Evolutionary conservation across 306 rosid genomes (phyloP).

Genomic region (Vigna trinervia): DNA sequence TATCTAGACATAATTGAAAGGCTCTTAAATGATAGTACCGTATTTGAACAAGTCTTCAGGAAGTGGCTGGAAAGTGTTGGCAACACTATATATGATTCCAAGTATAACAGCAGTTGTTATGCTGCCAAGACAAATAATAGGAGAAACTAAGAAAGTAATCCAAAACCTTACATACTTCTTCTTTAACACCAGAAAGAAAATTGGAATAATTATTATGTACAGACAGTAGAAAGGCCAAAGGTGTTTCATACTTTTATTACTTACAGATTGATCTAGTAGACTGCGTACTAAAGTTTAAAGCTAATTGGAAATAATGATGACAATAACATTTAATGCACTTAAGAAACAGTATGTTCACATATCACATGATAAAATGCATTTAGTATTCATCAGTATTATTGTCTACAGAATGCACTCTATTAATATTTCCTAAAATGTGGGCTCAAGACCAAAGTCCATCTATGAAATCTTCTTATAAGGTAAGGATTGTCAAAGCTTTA

Average conservation of each 20-base stretch:
- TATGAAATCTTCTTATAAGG: too few relatives aligned
- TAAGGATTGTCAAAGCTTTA: too few relatives aligned
- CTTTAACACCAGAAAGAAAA: conserved; percentile 28
- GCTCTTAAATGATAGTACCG: conserved; percentile 57
- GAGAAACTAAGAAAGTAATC: conserved; percentile 19
- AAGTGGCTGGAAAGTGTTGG: conserved; percentile 74
- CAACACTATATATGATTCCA: conserved; percentile 69
- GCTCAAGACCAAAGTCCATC: too few relatives aligned
- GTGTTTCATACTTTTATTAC: conserved; percentile 21
- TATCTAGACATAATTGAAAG: conserved; percentile 6
- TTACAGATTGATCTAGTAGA: conserved; percentile 31
- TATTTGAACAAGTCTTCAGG: conserved; percentile 82
- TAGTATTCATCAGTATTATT: background rate
- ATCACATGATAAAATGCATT: background rate
- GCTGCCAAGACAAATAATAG: conserved; percentile 57
- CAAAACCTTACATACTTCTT: conserved; percentile 19
- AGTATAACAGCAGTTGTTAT: conserved; percentile 84
- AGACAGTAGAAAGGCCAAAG: conserved; percentile 1
- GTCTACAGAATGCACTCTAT: background rate
- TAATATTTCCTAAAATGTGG: background rate
- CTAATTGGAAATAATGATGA: background rate
- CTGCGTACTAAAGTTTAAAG: conserved; percentile 26
- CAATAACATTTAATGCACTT: background rate
- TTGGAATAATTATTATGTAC: conserved; percentile 3
- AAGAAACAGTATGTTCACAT: background rate